Base-by-base conservation (phyloP, 129 eudicot species). In the Pseudognaphalium luteoalbum region DNA sequence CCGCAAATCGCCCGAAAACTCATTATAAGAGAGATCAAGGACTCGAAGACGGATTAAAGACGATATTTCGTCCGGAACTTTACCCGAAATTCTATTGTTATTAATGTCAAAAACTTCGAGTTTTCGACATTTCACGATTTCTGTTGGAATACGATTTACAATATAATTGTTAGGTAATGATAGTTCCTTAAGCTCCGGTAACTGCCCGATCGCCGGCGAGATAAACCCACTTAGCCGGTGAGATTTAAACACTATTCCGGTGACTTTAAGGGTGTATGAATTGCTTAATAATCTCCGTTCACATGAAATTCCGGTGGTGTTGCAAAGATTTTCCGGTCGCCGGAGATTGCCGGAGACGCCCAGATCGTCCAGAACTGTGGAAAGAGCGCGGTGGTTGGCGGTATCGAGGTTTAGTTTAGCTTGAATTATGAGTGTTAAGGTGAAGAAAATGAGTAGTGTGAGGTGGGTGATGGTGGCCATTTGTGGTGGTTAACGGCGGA, bases 161-260 rank as follows among this genome's bases (percentile, higher is more conserved):
- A 93, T 74, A 9, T 68, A 35, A 80, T 93, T 93, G 75, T 86
- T 68, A 15, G 84, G 35, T 1, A 93, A 63, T 3, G 89, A 83
- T 14, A 93, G 83, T 75, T 90, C 96, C 80, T 77, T 86, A 20
- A 90, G 90, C 78, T 94, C 91, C 58, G 90, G 37, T 41, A 91
- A 85, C 68, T 70, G 20, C 2, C 93, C 96, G 33, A 91, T 87
- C 17, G 82, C 82, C 22, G 97, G 93, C 56, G 96, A 94, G 33
- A 94, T 51, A 60, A 76, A 68, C 6, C 98, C 98, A 3, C 4
- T 64, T 17, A 91, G 81, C n/a, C 70, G 52, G 17, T 64, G 76
- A 1, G 86, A 75, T 25, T 82, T 83, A 65, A 88, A 81, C 19
- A 76, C 83, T 7, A 94, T 56, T 30, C 90, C 76, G 5, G 91